phyloP scores from a whole-genome alignment of 139 green algal species.

The Chlamydomonas sp. region DNA sequence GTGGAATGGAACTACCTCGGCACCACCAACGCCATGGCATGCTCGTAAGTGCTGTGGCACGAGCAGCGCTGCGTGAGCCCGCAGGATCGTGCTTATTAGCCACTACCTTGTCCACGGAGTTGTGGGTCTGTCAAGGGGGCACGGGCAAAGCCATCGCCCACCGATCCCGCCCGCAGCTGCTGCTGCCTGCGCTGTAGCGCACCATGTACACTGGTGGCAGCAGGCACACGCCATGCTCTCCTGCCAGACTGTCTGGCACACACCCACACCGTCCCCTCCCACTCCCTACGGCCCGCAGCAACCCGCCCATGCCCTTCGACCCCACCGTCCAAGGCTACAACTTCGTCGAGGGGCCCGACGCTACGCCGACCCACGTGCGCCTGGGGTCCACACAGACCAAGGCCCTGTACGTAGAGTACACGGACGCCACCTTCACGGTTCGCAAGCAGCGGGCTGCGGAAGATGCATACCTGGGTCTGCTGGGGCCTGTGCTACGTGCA shows the following conservation, averaged over 20 bases:
- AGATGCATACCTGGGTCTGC: slow-evolving; percentile 71
- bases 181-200: no score
- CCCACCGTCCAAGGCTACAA: slow-evolving; percentile 16
- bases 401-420: slow-evolving; percentile 72
- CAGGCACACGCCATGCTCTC: background rate
- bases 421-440: slow-evolving; percentile 73
- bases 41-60: background rate
- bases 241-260: background rate
- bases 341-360: slow-evolving; percentile 2
- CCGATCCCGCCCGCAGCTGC: no score
- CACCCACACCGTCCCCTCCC: background rate
- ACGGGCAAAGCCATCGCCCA: no score
- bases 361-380: slow-evolving; percentile 1
- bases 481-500: slow-evolving; percentile 72
- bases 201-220: no score
- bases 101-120: background rate
- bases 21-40: slow-evolving; percentile 17
- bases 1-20: slow-evolving; percentile 50
- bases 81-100: no score
- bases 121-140: background rate
- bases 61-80: no score
- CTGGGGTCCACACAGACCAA: slow-evolving; percentile 56
- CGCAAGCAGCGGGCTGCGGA: slow-evolving; percentile 17
- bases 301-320: slow-evolving; percentile 46
- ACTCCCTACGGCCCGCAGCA: slow-evolving; percentile 22